A percentile compares a stretch with the other conserved stretches of the same genome.
Evolutionary conservation across 2,329 filamentous ascomycete genomes (phyloP).

Genomic region (Trichoderma pleuroti): DNA sequence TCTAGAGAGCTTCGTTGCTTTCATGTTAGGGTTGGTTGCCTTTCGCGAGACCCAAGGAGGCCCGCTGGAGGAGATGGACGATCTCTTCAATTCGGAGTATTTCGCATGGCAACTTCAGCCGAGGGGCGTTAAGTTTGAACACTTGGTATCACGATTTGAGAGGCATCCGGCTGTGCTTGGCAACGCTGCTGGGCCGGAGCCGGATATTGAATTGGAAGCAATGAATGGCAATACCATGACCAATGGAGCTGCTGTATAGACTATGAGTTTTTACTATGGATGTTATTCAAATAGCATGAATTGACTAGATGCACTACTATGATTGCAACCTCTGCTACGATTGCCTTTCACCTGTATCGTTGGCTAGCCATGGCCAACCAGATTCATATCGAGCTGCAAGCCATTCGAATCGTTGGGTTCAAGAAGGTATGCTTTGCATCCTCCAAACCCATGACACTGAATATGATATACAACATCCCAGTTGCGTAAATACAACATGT

Average conservation of each 20-base stretch:
- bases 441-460: too few relatives aligned
- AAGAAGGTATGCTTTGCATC: too few relatives aligned
- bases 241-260: background rate
- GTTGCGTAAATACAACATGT: background rate
- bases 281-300: background rate
- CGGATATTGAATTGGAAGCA: background rate
- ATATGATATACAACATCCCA: background rate
- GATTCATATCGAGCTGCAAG: too few relatives aligned
- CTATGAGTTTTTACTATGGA: background rate
- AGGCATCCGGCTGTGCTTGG: constrained; percentile 31
- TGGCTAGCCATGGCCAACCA: too few relatives aligned
- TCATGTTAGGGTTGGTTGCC: constrained; percentile 67
- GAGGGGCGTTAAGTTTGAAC: constrained; percentile 44
- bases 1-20: constrained; percentile 50
- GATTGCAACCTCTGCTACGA: background rate
- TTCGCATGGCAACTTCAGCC: constrained; percentile 53
- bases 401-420: too few relatives aligned
- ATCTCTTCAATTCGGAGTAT: constrained; percentile 59
- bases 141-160: constrained; percentile 47
- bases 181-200: constrained; percentile 30
- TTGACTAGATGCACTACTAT: background rate
- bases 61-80: constrained; percentile 66
- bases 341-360: too few relatives aligned
- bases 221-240: background rate
- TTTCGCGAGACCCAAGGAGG: constrained; percentile 72